Conservation (phyloP, 441 rosid species). For the Pelargonium australe region DNA sequence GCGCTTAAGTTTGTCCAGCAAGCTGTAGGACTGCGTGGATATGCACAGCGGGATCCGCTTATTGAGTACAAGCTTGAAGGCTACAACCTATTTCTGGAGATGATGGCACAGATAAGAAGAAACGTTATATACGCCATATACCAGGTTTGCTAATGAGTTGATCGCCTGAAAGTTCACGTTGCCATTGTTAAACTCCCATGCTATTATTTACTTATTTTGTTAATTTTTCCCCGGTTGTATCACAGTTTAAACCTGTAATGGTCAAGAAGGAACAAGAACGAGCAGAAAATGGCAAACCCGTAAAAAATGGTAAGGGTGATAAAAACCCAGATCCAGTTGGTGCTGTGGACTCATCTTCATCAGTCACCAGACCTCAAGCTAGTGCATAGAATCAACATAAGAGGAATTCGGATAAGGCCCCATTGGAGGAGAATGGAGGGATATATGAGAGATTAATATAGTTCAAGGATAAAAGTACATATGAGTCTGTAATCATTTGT, state of each 20-base stretch:
- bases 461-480: conserved; percentile 1
- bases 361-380: conserved; percentile 43
- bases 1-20: conserved; percentile 94
- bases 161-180: neutral
- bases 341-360: conserved; percentile 49
- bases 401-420: neutral
- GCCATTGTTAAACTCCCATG: neutral
- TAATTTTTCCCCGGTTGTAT: neutral
- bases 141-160: conserved; percentile 44
- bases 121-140: conserved; percentile 93
- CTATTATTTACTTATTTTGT: neutral
- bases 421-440: neutral
- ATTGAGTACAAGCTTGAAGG: conserved; percentile 96
- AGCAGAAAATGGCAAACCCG: conserved; percentile 37
- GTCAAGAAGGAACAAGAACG: conserved; percentile 65
- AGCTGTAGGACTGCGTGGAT: conserved; percentile 92
- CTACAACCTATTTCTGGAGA: conserved; percentile 86
- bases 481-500: conserved; percentile 7
- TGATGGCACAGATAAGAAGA: conserved; percentile 98
- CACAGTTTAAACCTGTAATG: conserved; percentile 83
- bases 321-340: conserved; percentile 34
- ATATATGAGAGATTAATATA: neutral
- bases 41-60: conserved; percentile 94
- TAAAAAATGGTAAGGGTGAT: conserved; percentile 39
- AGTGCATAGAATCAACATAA: conserved; percentile 31